Evolutionary conservation across 2,329 filamentous ascomycete genomes (phyloP), one percentile per base, ranked within the genome.

Genomic region (Sclerotinia borealis): DNA sequence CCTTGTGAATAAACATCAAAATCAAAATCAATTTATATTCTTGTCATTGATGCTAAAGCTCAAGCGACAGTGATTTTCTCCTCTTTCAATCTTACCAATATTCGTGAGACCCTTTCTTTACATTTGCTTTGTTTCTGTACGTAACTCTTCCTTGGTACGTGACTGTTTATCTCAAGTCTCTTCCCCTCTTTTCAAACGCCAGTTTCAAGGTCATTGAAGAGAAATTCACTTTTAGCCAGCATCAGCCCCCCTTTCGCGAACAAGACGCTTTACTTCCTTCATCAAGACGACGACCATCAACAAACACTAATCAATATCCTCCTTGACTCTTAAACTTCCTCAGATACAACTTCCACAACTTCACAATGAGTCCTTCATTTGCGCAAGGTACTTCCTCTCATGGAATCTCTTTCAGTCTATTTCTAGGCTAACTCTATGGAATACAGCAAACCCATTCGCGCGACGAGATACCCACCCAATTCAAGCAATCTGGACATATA

Each of bases 361-460:
- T 43, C 39, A 45, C 39, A 1, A 58, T 60, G 52, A 41, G 54
- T 41, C 60, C 60, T 17, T 59, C 60, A 48, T 39, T 59, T 59
- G 59, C 59, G 11, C 47, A 61, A 61, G 59, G 59, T 61, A 54
- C 48, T 22, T 31, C 15, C 48, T 25, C 29, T 37, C 9, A 9
- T 2, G 7, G 10, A 3, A 22, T 36, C 15, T 19, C 6, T 6
- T 54, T 9, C 15, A 8, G 3, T 3, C 13, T n/a, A 37, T 41
- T 2, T 52, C 4, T 19, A 31, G n/a, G 15, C 59, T 61, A 54
- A 61, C 37, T 2, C 0, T 27, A 25, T 36, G 48, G 39, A 25
- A 31, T 41, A 36, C 66, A 90, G 88, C 85, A 74, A 95, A 95
- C 75, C 91, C 91, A 34, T 95, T 95, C 77, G 79, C 83, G 65